Evolutionary conservation across 2,329 filamentous ascomycete species (phyloP).

Genomic region (Akanthomyces lecanii): DNA sequence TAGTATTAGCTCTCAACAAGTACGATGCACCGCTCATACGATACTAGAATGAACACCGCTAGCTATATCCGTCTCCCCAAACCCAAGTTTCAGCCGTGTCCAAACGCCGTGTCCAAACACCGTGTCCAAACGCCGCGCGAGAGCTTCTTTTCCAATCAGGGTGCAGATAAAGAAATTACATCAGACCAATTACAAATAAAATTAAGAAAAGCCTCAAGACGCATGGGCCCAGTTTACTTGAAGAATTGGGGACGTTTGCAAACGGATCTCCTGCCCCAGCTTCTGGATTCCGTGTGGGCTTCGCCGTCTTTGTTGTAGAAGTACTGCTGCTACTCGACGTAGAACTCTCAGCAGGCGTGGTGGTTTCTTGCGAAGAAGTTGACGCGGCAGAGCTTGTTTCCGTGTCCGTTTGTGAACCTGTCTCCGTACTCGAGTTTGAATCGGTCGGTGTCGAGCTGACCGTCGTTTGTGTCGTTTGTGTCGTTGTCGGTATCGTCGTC

Average conservation of each 20-base stretch:
- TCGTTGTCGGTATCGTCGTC: background rate
- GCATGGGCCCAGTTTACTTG: background rate
- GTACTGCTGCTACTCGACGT: background rate
- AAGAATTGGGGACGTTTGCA: background rate
- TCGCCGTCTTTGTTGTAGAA: background rate
- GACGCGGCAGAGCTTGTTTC: background rate
- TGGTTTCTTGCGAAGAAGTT: background rate
- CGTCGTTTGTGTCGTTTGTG: background rate
- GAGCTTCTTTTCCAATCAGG: background rate
- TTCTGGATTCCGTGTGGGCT: constrained; percentile 1
- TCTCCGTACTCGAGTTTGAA: background rate
- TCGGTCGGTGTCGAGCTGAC: background rate
- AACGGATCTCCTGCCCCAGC: constrained; percentile 9
- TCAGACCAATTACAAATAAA: background rate
- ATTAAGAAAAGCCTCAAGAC: background rate
- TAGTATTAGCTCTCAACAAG: background rate
- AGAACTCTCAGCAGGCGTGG: background rate
- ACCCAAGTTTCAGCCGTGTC: background rate
- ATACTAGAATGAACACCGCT: constrained; percentile 2
- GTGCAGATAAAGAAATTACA: background rate
- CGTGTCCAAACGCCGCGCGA: background rate
- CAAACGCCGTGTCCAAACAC: background rate
- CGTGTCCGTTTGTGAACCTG: background rate
- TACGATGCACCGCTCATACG: background rate
- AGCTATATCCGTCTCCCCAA: background rate